Percentiles rank a stretch among this genome's conserved stretches.
phyloP scores from a whole-genome alignment of 1,284 basidiomycete species.

The Ustilago trichophora region DNA sequence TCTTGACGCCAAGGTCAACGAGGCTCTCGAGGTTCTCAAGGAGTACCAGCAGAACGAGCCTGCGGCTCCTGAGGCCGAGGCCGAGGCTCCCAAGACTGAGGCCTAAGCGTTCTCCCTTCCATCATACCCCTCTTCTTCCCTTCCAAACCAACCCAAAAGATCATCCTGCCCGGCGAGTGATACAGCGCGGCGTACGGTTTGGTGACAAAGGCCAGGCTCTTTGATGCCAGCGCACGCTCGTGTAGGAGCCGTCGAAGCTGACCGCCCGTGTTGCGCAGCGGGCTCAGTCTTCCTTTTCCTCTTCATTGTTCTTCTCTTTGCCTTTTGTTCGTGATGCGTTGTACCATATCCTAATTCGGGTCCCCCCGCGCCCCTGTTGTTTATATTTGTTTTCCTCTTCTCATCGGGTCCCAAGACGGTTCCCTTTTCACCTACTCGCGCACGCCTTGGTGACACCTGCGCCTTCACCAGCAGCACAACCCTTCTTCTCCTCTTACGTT shows the following conservation, averaged over 20 bases:
- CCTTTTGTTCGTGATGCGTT: slow-evolving; percentile 35
- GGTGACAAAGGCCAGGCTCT: neutral
- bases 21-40: slow-evolving; percentile 65
- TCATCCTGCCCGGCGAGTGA: too few relatives aligned
- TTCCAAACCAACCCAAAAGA: slow-evolving; percentile 17
- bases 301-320: slow-evolving; percentile 2
- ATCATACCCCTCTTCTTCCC: too few relatives aligned
- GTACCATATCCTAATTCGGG: slow-evolving; percentile 25
- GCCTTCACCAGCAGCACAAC: neutral
- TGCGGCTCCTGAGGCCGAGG: slow-evolving; percentile 31
- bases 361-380: too few relatives aligned
- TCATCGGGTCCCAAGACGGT: slow-evolving; percentile 17
- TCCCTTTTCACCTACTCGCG: neutral
- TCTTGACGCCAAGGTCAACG: slow-evolving; percentile 64
- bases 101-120: too few relatives aligned
- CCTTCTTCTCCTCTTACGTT: too few relatives aligned
- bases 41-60: slow-evolving; percentile 62
- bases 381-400: slow-evolving; percentile 6
- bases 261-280: neutral
- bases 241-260: slow-evolving; percentile 4
- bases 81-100: slow-evolving; percentile 43
- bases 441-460: neutral
- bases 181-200: too few relatives aligned
- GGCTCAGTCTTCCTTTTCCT: neutral
- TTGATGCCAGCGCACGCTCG: neutral